These are phyloP conservation scores for Byssothecium circinans DNA, from an alignment of 2,329 filamentous ascomycete species.

Conservation along the genomic window DNA sequence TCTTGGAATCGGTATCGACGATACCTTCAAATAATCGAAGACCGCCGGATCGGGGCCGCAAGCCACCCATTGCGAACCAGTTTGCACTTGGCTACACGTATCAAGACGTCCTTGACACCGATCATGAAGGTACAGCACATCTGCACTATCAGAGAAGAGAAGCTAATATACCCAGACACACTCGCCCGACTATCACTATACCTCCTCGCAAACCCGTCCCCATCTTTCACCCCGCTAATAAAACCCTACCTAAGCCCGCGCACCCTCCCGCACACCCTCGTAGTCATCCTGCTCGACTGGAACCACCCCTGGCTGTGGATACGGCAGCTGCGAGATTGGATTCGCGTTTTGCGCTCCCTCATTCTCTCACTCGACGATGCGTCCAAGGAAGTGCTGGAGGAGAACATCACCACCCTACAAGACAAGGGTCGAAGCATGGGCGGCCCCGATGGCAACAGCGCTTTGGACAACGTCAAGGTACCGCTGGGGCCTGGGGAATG, in stretches of 20 bases:
- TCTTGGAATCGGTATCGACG: conserved; percentile 61
- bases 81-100: conserved; percentile 95
- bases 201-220: conserved; percentile 81
- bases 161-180: conserved; percentile 62
- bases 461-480: conserved; percentile 53
- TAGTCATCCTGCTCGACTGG: conserved; percentile 95
- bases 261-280: conserved; percentile 79
- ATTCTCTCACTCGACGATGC: conserved; percentile 73
- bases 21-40: conserved; percentile 47
- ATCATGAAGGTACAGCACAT: conserved; percentile 74
- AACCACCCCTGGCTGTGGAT: conserved; percentile 91
- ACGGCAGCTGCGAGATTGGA: conserved; percentile 84
- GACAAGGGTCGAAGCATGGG: conserved; percentile 51
- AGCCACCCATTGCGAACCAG: conserved; percentile 82
- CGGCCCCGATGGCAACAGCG: conserved; percentile 30
- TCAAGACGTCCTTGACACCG: conserved; percentile 88
- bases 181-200: conserved; percentile 88
- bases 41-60: conserved; percentile 56
- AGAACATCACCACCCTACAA: conserved; percentile 78
- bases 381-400: conserved; percentile 81
- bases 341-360: conserved; percentile 77
- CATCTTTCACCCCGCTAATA: conserved; percentile 79
- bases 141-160: background rate
- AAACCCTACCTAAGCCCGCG: conserved; percentile 81
- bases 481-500: conserved; percentile 88